Conservation (phyloP, 2,329 filamentous ascomycete species). For the Mariannaea sp. region DNA sequence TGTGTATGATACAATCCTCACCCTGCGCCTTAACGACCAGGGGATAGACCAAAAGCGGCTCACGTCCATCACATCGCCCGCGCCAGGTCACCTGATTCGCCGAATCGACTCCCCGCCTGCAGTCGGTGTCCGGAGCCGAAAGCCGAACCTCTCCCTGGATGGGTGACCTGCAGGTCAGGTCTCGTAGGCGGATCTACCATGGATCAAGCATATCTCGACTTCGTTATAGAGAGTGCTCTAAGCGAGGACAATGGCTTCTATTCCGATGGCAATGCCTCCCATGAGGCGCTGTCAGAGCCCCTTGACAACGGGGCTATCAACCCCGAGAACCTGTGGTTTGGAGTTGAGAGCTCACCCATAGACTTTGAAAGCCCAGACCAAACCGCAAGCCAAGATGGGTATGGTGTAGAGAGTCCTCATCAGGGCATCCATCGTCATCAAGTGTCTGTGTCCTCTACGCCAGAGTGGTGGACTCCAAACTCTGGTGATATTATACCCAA, state of each 20-base stretch:
- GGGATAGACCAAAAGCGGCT: too few relatives aligned
- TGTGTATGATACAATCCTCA: neutral
- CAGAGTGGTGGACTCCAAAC: neutral
- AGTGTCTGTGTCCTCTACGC: neutral
- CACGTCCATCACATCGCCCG: too few relatives aligned
- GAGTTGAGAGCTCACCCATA: neutral
- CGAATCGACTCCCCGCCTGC: too few relatives aligned
- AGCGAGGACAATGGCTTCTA: constrained; percentile 2
- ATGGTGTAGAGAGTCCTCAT: neutral
- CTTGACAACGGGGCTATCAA: neutral
- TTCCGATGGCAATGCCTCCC: neutral
- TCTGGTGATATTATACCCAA: neutral
- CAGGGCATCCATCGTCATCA: neutral
- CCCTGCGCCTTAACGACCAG: neutral
- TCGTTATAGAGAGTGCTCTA: neutral
- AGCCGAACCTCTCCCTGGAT: too few relatives aligned
- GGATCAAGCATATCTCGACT: constrained; percentile 1
- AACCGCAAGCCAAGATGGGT: neutral
- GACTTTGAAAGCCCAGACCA: neutral
- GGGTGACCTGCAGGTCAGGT: too few relatives aligned
- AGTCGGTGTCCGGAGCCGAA: too few relatives aligned
- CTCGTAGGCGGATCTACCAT: neutral
- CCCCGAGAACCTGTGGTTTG: constrained; percentile 2
- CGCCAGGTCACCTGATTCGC: too few relatives aligned
- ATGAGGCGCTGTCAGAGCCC: neutral